Evolutionary conservation across 2,329 filamentous ascomycete species (phyloP).

Genomic region (Sphaerulina populicola): DNA sequence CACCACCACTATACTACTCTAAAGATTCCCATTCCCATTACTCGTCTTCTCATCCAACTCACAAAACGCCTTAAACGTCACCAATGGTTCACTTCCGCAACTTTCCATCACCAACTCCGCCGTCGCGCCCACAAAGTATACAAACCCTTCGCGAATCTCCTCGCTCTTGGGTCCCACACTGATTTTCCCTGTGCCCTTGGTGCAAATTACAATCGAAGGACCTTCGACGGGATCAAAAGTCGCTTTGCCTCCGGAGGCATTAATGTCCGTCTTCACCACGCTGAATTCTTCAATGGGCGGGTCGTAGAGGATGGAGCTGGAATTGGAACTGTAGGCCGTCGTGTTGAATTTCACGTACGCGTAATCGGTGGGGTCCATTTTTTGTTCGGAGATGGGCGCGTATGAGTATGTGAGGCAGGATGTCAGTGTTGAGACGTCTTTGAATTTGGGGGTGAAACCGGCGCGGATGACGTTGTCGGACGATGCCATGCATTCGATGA

Average conservation of each 20-base stretch:
- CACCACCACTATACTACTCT: not conserved
- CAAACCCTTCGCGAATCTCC: constrained; percentile 48
- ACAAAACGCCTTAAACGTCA: constrained; percentile 65
- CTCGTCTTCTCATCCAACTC: constrained; percentile 17
- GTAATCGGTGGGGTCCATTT: constrained; percentile 79
- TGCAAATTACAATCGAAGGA: constrained; percentile 89
- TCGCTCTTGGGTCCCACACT: constrained; percentile 74
- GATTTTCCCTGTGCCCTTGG: constrained; percentile 71
- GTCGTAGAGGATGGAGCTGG: constrained; percentile 70
- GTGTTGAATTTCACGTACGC: constrained; percentile 76
- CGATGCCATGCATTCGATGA: constrained; percentile 97
- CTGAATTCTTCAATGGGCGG: constrained; percentile 95
- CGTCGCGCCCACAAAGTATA: constrained; percentile 67
- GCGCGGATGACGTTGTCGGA: constrained; percentile 98
- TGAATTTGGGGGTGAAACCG: constrained; percentile 97
- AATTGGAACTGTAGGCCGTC: constrained; percentile 69
- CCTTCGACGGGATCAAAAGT: constrained; percentile 83
- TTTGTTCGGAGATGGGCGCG: constrained; percentile 88
- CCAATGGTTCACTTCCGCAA: constrained; percentile 59
- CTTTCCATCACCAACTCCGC: constrained; percentile 74
- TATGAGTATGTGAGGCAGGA: constrained; percentile 92
- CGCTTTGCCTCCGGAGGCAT: constrained; percentile 62
- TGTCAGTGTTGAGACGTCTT: constrained; percentile 83
- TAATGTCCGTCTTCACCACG: constrained; percentile 72
- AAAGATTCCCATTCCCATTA: constrained; percentile 19